A percentile compares a stretch with the other conserved stretches of the same genome.
Conservation (phyloP, 306 rosid species). For the Vachellia collinsii region DNA sequence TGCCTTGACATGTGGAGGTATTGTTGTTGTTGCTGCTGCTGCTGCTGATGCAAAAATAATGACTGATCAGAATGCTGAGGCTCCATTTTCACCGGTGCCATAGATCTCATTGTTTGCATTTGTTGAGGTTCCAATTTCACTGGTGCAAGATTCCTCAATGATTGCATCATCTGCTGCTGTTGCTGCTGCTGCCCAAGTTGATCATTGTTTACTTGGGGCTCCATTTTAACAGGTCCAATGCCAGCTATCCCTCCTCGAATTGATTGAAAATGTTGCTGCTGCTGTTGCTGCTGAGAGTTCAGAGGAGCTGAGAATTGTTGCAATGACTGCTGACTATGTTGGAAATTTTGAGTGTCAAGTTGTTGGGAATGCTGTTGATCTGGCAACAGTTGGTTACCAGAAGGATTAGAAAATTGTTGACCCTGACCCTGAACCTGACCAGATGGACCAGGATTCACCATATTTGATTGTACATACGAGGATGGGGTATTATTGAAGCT, state of each 20-base stretch:
- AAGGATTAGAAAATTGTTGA: conserved; percentile 72
- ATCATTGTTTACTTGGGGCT: conserved; percentile 73
- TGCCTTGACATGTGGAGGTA: conserved; percentile 88
- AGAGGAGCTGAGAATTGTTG: conserved; percentile 75
- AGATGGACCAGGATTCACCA: conserved; percentile 71
- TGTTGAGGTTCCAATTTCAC: conserved; percentile 87
- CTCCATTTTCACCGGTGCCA: conserved; percentile 74
- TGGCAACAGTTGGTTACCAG: conserved; percentile 66
- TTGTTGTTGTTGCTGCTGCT: conserved; percentile 68
- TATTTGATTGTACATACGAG: conserved; percentile 62
- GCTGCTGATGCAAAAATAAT: conserved; percentile 70
- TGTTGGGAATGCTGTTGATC: conserved; percentile 89
- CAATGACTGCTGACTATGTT: conserved; percentile 75
- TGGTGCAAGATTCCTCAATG: conserved; percentile 62
- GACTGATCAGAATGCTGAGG: conserved; percentile 78
- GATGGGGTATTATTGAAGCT: conserved; percentile 61
- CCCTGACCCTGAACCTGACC: conserved; percentile 84
- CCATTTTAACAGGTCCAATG: conserved; percentile 78
- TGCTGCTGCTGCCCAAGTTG: conserved; percentile 80
- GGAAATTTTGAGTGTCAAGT: conserved; percentile 72
- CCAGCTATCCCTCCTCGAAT: conserved; percentile 70
- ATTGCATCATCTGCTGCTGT: conserved; percentile 67
- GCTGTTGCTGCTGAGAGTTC: conserved; percentile 67
- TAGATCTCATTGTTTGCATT: conserved; percentile 61
- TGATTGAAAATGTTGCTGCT: conserved; percentile 80